Percentiles rank a stretch among this genome's conserved stretches.
phyloP scores from a whole-genome alignment of 805 yeast genomes.

The Wickerhamiella domercqiae region DNA sequence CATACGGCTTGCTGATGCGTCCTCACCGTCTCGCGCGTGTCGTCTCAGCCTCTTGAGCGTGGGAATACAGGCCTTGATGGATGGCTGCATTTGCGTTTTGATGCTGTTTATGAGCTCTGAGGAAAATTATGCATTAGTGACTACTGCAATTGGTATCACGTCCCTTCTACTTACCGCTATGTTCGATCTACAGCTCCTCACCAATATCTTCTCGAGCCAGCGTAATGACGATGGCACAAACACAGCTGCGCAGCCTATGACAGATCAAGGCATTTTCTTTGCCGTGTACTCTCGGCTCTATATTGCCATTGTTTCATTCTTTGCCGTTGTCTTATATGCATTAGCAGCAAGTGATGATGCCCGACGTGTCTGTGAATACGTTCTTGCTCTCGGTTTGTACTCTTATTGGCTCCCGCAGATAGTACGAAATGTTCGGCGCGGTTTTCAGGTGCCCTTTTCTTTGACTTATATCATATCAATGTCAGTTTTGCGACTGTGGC shows the following conservation, averaged over 20 bases:
- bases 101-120: slow-evolving; percentile 47
- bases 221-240: not conserved
- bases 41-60: slow-evolving; percentile 51
- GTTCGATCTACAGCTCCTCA: not conserved
- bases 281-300: slow-evolving; percentile 36
- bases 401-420: slow-evolving; percentile 87
- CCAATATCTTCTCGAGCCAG: not conserved
- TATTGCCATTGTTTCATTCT: slow-evolving; percentile 29
- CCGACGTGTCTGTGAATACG: slow-evolving; percentile 43
- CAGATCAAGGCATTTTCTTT: slow-evolving; percentile 36
- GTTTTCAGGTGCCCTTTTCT: slow-evolving; percentile 41
- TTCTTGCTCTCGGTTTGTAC: slow-evolving; percentile 36
- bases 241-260: not conserved
- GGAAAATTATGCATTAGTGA: slow-evolving; percentile 29
- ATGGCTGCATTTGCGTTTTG: slow-evolving; percentile 51
- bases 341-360: slow-evolving; percentile 46
- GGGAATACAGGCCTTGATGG: slow-evolving; percentile 47
- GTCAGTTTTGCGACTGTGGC: slow-evolving; percentile 44
- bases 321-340: slow-evolving; percentile 34
- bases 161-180: not conserved
- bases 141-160: not conserved
- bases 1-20: slow-evolving; percentile 53
- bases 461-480: slow-evolving; percentile 70
- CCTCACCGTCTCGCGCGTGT: slow-evolving; percentile 68
- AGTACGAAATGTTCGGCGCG: slow-evolving; percentile 57